Percentiles rank a stretch among this genome's conserved stretches.
Evolutionary conservation across 805 yeast genomes (phyloP).

Genomic region (Wickerhamiella azymoides): DNA sequence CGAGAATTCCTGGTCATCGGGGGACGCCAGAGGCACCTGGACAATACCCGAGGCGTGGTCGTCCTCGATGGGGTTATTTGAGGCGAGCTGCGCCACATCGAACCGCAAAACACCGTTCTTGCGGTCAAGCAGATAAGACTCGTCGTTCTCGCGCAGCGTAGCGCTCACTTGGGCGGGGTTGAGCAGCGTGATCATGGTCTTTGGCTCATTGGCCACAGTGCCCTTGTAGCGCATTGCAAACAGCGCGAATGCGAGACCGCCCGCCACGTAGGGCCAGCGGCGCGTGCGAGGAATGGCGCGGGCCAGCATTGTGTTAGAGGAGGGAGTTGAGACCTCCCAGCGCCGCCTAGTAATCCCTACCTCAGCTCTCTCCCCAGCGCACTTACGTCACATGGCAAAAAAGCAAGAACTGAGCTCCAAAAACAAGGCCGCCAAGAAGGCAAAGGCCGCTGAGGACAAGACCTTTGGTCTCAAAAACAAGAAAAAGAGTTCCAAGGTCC

Average conservation of each 20-base stretch:
- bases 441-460: slow-evolving; percentile 60
- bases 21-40: slow-evolving; percentile 38
- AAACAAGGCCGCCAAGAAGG: slow-evolving; percentile 41
- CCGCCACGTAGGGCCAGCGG: slow-evolving; percentile 12
- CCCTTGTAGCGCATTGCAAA: slow-evolving; percentile 1
- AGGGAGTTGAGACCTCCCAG: background rate
- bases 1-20: slow-evolving; percentile 30
- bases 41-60: slow-evolving; percentile 70
- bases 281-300: background rate
- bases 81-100: slow-evolving; percentile 79
- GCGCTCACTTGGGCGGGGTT: slow-evolving; percentile 49
- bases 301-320: slow-evolving; percentile 2
- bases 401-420: slow-evolving; percentile 43
- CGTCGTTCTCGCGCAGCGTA: slow-evolving; percentile 58
- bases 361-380: too few relatives aligned
- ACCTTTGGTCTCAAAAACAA: slow-evolving; percentile 94
- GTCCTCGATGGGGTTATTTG: slow-evolving; percentile 90
- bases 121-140: slow-evolving; percentile 64
- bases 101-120: slow-evolving; percentile 81
- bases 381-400: slow-evolving; percentile 34
- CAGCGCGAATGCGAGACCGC: slow-evolving; percentile 7
- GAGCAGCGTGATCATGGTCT: slow-evolving; percentile 11
- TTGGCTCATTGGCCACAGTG: slow-evolving; percentile 9
- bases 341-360: too few relatives aligned
- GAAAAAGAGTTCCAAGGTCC: slow-evolving; percentile 86